phyloP scores from a whole-genome alignment of 2,329 filamentous ascomycete genomes.

The Xylariales sp. region DNA sequence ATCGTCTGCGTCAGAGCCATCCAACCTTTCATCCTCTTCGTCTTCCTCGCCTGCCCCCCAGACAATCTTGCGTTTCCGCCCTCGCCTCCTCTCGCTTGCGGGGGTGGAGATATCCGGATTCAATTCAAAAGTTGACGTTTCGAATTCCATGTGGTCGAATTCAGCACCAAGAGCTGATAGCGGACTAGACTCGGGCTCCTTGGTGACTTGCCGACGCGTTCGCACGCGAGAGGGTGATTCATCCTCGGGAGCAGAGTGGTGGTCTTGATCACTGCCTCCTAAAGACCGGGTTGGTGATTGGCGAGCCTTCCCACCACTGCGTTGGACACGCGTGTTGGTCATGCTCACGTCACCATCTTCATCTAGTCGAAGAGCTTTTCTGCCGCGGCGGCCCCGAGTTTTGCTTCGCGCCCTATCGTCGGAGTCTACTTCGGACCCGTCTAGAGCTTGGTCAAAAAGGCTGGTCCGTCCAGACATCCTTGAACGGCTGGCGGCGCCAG shows the following conservation, averaged over 20 bases:
- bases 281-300: neutral
- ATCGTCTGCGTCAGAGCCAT: constrained; percentile 18
- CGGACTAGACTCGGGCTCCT: constrained; percentile 20
- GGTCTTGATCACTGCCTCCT: no score
- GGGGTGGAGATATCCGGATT: constrained; percentile 5
- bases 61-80: neutral
- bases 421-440: constrained; percentile 9
- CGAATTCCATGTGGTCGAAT: constrained; percentile 7
- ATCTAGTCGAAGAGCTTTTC: constrained; percentile 13
- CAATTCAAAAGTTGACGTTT: constrained; percentile 13
- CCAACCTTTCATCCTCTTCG: constrained; percentile 20
- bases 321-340: constrained; percentile 11
- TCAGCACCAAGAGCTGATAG: constrained; percentile 20
- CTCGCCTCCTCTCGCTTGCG: constrained; percentile 12
- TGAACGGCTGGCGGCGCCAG: constrained; percentile 9
- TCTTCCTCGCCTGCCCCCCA: constrained; percentile 6
- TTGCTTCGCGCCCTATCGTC: constrained; percentile 5
- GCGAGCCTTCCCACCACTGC: constrained; percentile 13
- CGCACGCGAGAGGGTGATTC: constrained; percentile 15
- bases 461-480: constrained; percentile 9
- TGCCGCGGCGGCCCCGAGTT: constrained; percentile 15
- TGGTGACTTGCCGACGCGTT: constrained; percentile 12
- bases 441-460: constrained; percentile 8
- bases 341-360: constrained; percentile 11
- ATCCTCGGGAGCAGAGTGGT: constrained; percentile 12